Percentiles rank a stretch among this genome's conserved stretches.
Conservation (phyloP, 2,329 filamentous ascomycete species). For the Ophiocordyceps unilateralis region DNA sequence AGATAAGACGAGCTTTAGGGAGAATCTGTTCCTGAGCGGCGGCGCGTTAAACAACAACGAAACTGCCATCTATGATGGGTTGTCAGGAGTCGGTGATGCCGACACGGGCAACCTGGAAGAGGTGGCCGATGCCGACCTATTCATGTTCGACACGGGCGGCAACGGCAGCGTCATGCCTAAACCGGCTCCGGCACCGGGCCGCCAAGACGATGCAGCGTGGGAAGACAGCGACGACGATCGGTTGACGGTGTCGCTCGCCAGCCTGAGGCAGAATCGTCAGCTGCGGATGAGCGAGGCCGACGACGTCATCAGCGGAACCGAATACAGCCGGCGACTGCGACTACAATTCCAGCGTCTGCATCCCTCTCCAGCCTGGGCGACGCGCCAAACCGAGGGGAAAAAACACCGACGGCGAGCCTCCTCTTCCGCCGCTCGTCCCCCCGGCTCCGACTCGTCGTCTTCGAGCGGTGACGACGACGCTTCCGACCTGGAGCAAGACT, state of each 20-base stretch:
- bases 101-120: slow-evolving; percentile 39
- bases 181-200: slow-evolving; percentile 1
- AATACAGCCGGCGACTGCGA: slow-evolving; percentile 67
- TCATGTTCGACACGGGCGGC: slow-evolving; percentile 60
- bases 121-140: slow-evolving; percentile 61
- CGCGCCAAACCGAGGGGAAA: slow-evolving; percentile 30
- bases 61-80: slow-evolving; percentile 16
- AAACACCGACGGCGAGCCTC: slow-evolving; percentile 28
- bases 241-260: slow-evolving; percentile 65
- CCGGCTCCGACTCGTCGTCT: slow-evolving; percentile 24
- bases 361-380: slow-evolving; percentile 44
- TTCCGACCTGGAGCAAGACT: slow-evolving; percentile 22
- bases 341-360: slow-evolving; percentile 53
- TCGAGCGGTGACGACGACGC: slow-evolving; percentile 29
- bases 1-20: slow-evolving; percentile 64
- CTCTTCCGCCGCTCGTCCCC: too few relatives aligned
- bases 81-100: slow-evolving; percentile 20
- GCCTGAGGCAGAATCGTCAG: slow-evolving; percentile 61
- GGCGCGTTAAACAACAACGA: slow-evolving; percentile 18
- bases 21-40: slow-evolving; percentile 43
- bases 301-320: slow-evolving; percentile 69
- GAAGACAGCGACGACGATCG: slow-evolving; percentile 92
- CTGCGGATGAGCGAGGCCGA: slow-evolving; percentile 66
- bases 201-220: slow-evolving; percentile 49
- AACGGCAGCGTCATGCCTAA: slow-evolving; percentile 16